Base-by-base conservation (phyloP, 805 yeast species). In the Ogataea salicorniae region DNA sequence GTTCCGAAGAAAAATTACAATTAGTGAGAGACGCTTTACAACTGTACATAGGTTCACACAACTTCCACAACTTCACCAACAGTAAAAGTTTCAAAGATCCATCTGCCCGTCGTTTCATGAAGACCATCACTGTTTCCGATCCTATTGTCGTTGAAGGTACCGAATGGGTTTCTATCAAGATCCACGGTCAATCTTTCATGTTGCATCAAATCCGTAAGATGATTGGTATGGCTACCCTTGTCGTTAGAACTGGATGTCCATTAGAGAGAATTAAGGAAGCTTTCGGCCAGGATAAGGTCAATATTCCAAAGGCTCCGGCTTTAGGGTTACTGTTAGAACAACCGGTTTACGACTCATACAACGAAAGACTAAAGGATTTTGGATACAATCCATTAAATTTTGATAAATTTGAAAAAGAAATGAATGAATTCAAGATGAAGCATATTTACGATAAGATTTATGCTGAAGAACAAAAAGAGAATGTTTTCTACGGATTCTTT, bases 141-240 rank as follows among this genome's bases (percentile, higher is more conserved):
- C 98, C 98, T 2, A 87, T 89, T 65, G 84, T 89, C 44, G 91
- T 92, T 55, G 87, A 91, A 61, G 90, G 87, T 41, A 90, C 97
- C 6, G 98, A 94, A 63, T 94, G 99, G 99, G 77, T 88, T 2
- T 87, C 96, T 2, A 84, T 94, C 60, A 91, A 92, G 71, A 88
- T 94, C 55, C 99, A 94, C 66, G 99, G 99, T 7, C 99, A 94
- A 70, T 88, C 97, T 4, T 94, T 94, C 68, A 94, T 94, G 98
- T 75, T 94, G 53, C 98, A 92, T 69, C 99, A 92, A 74, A 94
- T 94, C 62, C 82, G 99, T 64, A 94, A 94, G 64, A 94, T 94
- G 98, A 88, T 94, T 50, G 92, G 97, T 20, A 84, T 92, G 95
- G 96, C 95, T 1, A 80, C 91, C 0, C 73, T 92, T 48, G 80